Evolutionary conservation across 2,329 filamentous ascomycete species (phyloP).

Genomic region (Clarireedia paspali): DNA sequence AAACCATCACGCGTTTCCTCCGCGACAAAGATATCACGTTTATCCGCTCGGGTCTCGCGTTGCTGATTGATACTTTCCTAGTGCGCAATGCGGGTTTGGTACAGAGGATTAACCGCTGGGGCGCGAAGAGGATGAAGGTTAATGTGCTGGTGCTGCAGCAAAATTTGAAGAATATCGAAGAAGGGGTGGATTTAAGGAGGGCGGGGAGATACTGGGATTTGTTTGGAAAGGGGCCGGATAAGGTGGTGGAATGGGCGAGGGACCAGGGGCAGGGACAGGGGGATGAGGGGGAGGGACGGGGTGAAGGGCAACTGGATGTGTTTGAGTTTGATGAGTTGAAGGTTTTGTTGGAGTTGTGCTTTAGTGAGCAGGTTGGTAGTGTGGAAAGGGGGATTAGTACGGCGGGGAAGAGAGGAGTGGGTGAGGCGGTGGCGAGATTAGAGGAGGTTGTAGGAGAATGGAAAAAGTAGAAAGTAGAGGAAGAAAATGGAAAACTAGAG

Average conservation of each 20-base stretch:
- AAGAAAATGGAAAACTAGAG: no score
- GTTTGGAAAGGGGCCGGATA: constrained; percentile 58
- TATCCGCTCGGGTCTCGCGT: constrained; percentile 67
- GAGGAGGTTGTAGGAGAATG: background rate
- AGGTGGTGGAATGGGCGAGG: constrained; percentile 55
- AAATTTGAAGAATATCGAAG: constrained; percentile 88
- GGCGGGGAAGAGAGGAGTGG: constrained; percentile 61
- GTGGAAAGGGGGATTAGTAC: constrained; percentile 60
- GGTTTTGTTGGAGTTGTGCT: constrained; percentile 57
- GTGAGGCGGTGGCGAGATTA: constrained; percentile 61
- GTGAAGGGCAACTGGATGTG: no score
- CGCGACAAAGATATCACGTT: constrained; percentile 65
- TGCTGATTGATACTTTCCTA: constrained; percentile 72
- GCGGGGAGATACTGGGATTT: constrained; percentile 63
- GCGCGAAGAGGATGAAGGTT: constrained; percentile 80
- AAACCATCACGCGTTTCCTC: constrained; percentile 67
- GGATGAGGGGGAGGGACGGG: constrained; percentile 34
- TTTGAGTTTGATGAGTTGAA: constrained; percentile 40
- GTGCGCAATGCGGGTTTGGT: constrained; percentile 64
- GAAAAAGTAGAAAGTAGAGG: no score
- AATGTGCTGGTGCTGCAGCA: constrained; percentile 95
- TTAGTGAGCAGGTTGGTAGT: constrained; percentile 58
- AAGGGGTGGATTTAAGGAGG: constrained; percentile 54
- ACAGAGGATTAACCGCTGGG: constrained; percentile 75
- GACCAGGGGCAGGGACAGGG: constrained; percentile 9